Evolutionary conservation across 768 basidiomycete genomes (phyloP).

Genomic region (Rhodotorula babjevae): DNA sequence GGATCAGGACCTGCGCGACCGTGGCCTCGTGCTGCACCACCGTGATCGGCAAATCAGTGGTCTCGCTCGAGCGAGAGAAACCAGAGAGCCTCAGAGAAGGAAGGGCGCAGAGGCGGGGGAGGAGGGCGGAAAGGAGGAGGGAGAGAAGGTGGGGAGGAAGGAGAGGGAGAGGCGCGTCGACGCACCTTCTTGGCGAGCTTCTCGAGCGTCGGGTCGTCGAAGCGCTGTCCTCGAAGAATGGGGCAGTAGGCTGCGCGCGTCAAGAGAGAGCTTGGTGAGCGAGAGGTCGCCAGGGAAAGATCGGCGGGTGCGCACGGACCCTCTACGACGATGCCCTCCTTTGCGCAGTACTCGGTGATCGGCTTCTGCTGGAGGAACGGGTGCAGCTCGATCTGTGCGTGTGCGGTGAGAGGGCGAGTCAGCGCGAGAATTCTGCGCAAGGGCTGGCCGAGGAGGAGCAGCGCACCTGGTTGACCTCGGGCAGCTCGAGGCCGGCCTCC

Average conservation of each 20-base stretch:
- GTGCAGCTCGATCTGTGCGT: constrained; percentile 52
- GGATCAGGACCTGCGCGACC: constrained; percentile 51
- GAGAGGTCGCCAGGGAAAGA: no score
- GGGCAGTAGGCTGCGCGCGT: constrained; percentile 63
- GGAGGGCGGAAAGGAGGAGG: no score
- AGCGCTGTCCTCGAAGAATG: constrained; percentile 54
- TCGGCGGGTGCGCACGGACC: constrained; percentile 40
- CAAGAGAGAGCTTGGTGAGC: no score
- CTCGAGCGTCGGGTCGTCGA: constrained; percentile 54
- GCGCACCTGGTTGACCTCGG: constrained; percentile 54
- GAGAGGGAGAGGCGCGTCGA: no score
- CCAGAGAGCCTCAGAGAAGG: no score
- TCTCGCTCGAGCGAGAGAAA: no score
- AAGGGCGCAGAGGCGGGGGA: no score
- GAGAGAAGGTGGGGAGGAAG: no score
- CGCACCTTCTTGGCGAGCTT: constrained; percentile 60
- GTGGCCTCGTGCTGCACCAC: constrained; percentile 45
- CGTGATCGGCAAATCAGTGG: no score
- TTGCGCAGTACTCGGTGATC: constrained; percentile 59
- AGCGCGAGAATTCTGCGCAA: no score
- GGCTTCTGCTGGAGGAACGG: constrained; percentile 65
- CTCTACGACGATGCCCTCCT: constrained; percentile 61
- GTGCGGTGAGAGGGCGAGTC: constrained; percentile 54
- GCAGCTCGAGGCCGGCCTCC: constrained; percentile 59
- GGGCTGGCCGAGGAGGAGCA: no score